These are phyloP conservation scores for Solanum tarijense DNA, from an alignment of 257 asterid genomes.

Conservation along the genomic window DNA sequence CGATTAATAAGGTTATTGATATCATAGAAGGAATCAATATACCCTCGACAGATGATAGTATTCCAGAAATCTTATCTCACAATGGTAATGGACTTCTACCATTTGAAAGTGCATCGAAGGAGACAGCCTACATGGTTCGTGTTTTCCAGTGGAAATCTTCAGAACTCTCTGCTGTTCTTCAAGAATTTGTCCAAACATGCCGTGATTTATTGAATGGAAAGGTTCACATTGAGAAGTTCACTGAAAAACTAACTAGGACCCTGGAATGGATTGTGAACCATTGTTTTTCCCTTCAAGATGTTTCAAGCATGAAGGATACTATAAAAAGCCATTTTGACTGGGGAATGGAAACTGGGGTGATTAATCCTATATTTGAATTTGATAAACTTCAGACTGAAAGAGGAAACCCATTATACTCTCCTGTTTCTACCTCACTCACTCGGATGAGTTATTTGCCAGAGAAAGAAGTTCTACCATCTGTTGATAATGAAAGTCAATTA, in stretches of 20 bases:
- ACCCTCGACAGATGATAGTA: conserved; percentile 26
- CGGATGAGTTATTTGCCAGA: conserved; percentile 10
- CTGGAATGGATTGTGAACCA: conserved; percentile 78
- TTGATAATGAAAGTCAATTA: conserved; percentile 16
- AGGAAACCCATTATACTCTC: conserved; percentile 6
- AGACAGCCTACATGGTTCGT: conserved; percentile 40
- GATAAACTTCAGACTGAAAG: conserved; percentile 7
- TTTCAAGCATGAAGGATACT: conserved; percentile 63
- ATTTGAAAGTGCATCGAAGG: conserved; percentile 20
- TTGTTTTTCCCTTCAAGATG: conserved; percentile 79
- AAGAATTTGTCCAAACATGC: conserved; percentile 44
- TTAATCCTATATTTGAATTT: conserved; percentile 26
- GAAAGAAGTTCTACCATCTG: conserved; percentile 16
- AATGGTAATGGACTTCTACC: conserved; percentile 20
- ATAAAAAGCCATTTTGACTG: conserved; percentile 46
- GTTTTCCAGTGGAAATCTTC: conserved; percentile 68
- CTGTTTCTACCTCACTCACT: conserved; percentile 11
- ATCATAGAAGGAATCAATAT: conserved; percentile 60
- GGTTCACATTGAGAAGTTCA: conserved; percentile 41
- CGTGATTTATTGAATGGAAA: conserved; percentile 38
- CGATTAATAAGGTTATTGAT: conserved; percentile 45
- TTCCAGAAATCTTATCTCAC: conserved; percentile 16
- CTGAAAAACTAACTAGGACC: conserved; percentile 35
- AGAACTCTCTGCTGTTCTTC: conserved; percentile 42
- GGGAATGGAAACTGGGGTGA: conserved; percentile 43